Base-by-base conservation (phyloP, 1,139 yeast genomes). In the Magnusiomyces ingens region DNA sequence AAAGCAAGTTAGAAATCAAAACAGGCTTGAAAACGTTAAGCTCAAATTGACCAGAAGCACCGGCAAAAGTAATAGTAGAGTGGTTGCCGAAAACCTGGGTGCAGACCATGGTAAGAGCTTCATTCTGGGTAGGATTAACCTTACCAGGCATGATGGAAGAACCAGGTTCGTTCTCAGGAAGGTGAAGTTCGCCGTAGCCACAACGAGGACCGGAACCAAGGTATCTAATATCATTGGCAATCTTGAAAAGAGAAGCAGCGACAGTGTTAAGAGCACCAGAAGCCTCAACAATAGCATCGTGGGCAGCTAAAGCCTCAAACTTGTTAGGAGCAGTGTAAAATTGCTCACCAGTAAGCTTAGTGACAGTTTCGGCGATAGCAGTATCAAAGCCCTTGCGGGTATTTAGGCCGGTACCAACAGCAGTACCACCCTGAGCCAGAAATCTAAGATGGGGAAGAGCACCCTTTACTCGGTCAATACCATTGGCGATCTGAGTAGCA, bases 81-180 rank as follows among this genome's bases (percentile, higher is more conserved):
- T 94, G 85, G 82, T 94, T 93, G 71, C 99, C 99, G 71, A 93
- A 87, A 38, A 93, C 98, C 77, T 93, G 99, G 59, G 95, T 82
- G 68, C 96, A 91, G 57, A 91, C 96, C 96, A 94, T 95, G 60
- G 99, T 93, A 72, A 93, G 77, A 54, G 99, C 99, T 78, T 93
- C 99, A 73, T 91, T 91, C 77, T 93, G 99, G 56, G 99, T 93
- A 62, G 99, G 99, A 79, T 93, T 93, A 60, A 93, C 98, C 77
- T 93, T 93, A 69, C 99, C 99, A 53, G 99, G 99, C 99, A 94
- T 93, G 72, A 93, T 93, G 35, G 97, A 89, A 57, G 97, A 89
- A 68, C 99, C 99, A 56, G 99, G 99, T 75, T 93, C 99, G 72
- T 94, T 94, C 77, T 91, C 99, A 60, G 99, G 99, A 63, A 93